Conservation (phyloP, 75 land plant genomes). For the Adiantum capillusveneris region DNA sequence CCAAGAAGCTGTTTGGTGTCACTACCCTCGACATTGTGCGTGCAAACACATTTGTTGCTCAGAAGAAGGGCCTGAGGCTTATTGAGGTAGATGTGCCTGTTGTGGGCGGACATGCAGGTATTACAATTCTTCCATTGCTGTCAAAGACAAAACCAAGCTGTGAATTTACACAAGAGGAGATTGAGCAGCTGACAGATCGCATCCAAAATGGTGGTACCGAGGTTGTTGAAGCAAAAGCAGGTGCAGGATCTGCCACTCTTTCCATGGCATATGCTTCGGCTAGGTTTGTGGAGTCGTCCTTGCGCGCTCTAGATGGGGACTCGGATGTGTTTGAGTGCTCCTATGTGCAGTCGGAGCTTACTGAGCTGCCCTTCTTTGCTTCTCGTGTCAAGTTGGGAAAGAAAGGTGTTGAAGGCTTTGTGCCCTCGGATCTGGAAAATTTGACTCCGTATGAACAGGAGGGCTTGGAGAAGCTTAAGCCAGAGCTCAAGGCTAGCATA, state of each 20-base stretch:
- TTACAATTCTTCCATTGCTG: conserved; percentile 74
- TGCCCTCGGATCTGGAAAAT: conserved; percentile 44
- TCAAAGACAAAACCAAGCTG: conserved; percentile 71
- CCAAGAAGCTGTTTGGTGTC: conserved; percentile 82
- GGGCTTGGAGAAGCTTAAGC: conserved; percentile 62
- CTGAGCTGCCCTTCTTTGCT: conserved; percentile 82
- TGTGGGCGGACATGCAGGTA: conserved; percentile 82
- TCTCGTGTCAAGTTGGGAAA: conserved; percentile 82
- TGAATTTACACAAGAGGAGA: conserved; percentile 64
- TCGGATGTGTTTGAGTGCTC: conserved; percentile 70
- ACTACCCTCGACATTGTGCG: conserved; percentile 85
- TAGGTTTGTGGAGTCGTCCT: conserved; percentile 82
- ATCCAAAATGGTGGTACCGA: conserved; percentile 86
- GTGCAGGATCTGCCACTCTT: conserved; percentile 81
- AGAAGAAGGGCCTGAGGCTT: conserved; percentile 64
- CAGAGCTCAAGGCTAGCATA: conserved; percentile 81
- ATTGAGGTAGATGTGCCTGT: conserved; percentile 90
- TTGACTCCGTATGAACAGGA: conserved; percentile 68
- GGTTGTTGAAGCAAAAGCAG: conserved; percentile 88
- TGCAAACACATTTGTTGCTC: conserved; percentile 82
- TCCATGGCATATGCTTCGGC: conserved; percentile 95
- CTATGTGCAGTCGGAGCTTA: conserved; percentile 59
- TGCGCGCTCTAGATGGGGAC: conserved; percentile 81
- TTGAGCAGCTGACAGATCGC: conserved; percentile 60
- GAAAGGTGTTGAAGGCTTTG: conserved; percentile 64